Percentiles rank a stretch among this genome's conserved stretches.
Evolutionary conservation across 768 basidiomycete species (phyloP).

Genomic region (Suillus paluster): DNA sequence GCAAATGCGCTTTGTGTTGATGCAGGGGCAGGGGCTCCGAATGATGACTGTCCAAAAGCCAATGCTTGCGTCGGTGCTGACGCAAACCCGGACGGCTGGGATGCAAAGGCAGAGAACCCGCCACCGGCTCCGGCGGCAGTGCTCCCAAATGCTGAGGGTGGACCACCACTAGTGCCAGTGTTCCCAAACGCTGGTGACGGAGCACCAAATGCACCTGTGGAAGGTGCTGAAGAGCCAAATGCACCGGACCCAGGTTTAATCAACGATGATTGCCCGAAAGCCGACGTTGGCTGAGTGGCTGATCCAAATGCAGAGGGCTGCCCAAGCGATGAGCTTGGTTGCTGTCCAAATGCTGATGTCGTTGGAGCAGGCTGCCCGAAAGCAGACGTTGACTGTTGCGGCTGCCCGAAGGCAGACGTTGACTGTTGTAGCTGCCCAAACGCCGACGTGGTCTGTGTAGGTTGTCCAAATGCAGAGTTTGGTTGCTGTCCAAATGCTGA

Average conservation of each 20-base stretch:
- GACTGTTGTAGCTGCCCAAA: slow-evolving; percentile 40
- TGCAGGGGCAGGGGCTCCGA: slow-evolving; percentile 16
- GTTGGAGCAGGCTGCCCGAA: slow-evolving; percentile 44
- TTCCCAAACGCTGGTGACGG: slow-evolving; percentile 13
- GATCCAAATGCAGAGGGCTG: slow-evolving; percentile 43
- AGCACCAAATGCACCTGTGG: slow-evolving; percentile 38
- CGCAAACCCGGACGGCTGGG: slow-evolving; percentile 49
- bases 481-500: slow-evolving; percentile 31
- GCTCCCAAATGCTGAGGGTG: slow-evolving; percentile 16
- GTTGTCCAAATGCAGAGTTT: slow-evolving; percentile 37
- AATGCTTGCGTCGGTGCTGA: slow-evolving; percentile 11
- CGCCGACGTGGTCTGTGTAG: slow-evolving; percentile 30
- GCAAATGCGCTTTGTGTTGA: slow-evolving; percentile 27
- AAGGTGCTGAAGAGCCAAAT: slow-evolving; percentile 47
- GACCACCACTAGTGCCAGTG: slow-evolving; percentile 28
- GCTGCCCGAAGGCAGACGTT: slow-evolving; percentile 43
- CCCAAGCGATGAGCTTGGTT: slow-evolving; percentile 30
- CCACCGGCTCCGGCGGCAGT: slow-evolving; percentile 28
- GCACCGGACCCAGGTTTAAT: slow-evolving; percentile 57
- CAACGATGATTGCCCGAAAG: slow-evolving; percentile 42
- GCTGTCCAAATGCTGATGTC: slow-evolving; percentile 35
- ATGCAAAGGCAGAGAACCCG: slow-evolving; percentile 58
- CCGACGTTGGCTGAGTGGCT: slow-evolving; percentile 23
- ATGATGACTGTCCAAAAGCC: slow-evolving; percentile 22
- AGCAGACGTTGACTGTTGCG: slow-evolving; percentile 36